Conservation (phyloP, 164 flowering plant genomes). For the Cinnamomum chago region DNA sequence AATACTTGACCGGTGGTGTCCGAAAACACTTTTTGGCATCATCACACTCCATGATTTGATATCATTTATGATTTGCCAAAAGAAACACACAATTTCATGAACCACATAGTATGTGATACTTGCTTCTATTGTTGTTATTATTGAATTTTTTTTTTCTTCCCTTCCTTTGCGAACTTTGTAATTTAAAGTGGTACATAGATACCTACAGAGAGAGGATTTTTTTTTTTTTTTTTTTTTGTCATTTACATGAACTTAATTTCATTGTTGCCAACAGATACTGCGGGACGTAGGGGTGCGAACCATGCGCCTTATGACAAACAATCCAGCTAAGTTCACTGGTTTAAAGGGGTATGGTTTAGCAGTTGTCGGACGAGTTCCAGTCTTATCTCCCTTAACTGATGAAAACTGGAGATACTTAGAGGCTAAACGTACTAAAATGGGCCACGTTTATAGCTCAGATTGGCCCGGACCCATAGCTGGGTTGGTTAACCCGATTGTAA, state of each 20-base stretch:
- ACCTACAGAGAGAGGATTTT: too few relatives aligned
- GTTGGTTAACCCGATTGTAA: slow-evolving; percentile 20
- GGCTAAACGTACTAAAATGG: slow-evolving; percentile 86
- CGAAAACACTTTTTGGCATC: too few relatives aligned
- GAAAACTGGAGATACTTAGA: slow-evolving; percentile 83
- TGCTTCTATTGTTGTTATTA: too few relatives aligned
- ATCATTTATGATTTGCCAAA: too few relatives aligned
- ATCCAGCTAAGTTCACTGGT: slow-evolving; percentile 86
- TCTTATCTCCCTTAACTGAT: slow-evolving; percentile 77
- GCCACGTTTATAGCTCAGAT: slow-evolving; percentile 87
- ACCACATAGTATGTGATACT: too few relatives aligned
- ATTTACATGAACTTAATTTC: not conserved
- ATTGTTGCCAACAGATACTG: slow-evolving; percentile 42
- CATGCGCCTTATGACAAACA: slow-evolving; percentile 87
- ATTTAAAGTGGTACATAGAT: too few relatives aligned
- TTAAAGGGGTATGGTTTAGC: slow-evolving; percentile 88
- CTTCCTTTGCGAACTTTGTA: too few relatives aligned
- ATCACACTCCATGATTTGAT: too few relatives aligned
- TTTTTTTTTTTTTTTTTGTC: too few relatives aligned
- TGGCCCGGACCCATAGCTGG: slow-evolving; percentile 20
- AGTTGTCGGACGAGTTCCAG: slow-evolving; percentile 79
- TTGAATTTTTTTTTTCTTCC: too few relatives aligned
- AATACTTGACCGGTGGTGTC: too few relatives aligned
- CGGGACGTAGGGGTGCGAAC: slow-evolving; percentile 79
- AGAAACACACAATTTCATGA: too few relatives aligned